Percentiles rank a stretch among this genome's conserved stretches.
Evolutionary conservation across 129 eudicot genomes (phyloP).

Genomic region (Chrysanthemum seticuspe): DNA sequence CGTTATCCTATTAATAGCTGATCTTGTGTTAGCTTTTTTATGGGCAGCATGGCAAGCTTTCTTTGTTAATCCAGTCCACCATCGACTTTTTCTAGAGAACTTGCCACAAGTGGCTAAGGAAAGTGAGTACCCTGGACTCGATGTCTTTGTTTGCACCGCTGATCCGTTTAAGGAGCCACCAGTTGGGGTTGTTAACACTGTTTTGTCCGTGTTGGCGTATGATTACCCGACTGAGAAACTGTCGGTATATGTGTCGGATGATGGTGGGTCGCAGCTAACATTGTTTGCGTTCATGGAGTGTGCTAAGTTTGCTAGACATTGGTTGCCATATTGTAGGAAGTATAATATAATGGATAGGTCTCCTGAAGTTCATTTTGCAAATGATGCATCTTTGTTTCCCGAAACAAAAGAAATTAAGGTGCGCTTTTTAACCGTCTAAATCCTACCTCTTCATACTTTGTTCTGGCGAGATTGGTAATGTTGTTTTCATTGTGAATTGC

Average conservation of each 20-base stretch:
- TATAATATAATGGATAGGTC: constrained; percentile 35
- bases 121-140: constrained; percentile 46
- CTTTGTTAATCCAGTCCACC: constrained; percentile 33
- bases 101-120: constrained; percentile 21
- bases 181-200: constrained; percentile 53
- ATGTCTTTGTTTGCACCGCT: constrained; percentile 70
- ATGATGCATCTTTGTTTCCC: neutral
- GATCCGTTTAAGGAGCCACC: constrained; percentile 78
- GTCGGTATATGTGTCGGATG: constrained; percentile 52
- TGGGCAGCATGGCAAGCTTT: constrained; percentile 51
- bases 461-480: too few relatives aligned
- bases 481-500: too few relatives aligned
- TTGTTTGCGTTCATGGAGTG: constrained; percentile 55
- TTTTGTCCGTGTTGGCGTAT: constrained; percentile 55
- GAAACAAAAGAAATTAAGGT: constrained; percentile 43
- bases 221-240: constrained; percentile 52
- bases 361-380: constrained; percentile 47
- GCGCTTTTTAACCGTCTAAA: neutral
- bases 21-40: constrained; percentile 47
- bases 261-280: constrained; percentile 46
- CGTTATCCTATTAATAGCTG: constrained; percentile 37
- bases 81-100: constrained; percentile 40
- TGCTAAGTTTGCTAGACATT: constrained; percentile 42
- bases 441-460: too few relatives aligned
- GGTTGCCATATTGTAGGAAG: constrained; percentile 53